Evolutionary conservation across 2,329 filamentous ascomycete genomes (phyloP).

Genomic region (Calycina marina): DNA sequence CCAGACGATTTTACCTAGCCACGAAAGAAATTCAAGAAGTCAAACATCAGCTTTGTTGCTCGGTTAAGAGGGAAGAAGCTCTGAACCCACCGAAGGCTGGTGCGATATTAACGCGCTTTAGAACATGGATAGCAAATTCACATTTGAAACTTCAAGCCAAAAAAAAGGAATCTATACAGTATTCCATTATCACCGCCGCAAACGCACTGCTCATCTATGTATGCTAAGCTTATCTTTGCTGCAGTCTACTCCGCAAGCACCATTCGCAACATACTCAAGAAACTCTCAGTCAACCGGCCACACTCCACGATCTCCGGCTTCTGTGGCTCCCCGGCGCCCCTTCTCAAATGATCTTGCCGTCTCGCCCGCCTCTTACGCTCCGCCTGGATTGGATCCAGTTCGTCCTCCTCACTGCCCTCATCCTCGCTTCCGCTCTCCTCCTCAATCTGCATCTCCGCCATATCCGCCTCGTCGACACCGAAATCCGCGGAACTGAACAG

Average conservation of each 20-base stretch:
- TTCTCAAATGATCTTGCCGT: conserved; percentile 64
- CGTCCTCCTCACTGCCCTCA: conserved; percentile 60
- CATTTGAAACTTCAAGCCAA: too few relatives aligned
- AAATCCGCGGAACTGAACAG: conserved; percentile 73
- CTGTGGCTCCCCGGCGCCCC: conserved; percentile 67
- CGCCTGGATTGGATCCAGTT: conserved; percentile 73
- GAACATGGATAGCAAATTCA: too few relatives aligned
- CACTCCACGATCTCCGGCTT: conserved; percentile 73
- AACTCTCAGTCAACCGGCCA: conserved; percentile 64
- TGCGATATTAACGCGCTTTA: too few relatives aligned
- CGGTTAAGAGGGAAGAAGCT: too few relatives aligned
- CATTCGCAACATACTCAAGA: conserved; percentile 66
- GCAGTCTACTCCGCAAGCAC: conserved; percentile 60
- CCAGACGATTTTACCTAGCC: too few relatives aligned
- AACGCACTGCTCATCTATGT: too few relatives aligned
- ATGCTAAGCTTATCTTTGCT: too few relatives aligned
- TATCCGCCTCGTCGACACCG: conserved; percentile 72
- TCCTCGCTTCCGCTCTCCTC: conserved; percentile 46
- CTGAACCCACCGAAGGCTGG: too few relatives aligned
- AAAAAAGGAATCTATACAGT: background rate
- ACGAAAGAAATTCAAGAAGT: too few relatives aligned
- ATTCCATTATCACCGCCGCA: background rate
- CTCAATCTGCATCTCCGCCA: conserved; percentile 74
- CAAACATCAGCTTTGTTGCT: too few relatives aligned
- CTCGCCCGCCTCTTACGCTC: conserved; percentile 67